Evolutionary conservation across 2,329 filamentous ascomycete species (phyloP).

Genomic region (Fusarium staphyleae): DNA sequence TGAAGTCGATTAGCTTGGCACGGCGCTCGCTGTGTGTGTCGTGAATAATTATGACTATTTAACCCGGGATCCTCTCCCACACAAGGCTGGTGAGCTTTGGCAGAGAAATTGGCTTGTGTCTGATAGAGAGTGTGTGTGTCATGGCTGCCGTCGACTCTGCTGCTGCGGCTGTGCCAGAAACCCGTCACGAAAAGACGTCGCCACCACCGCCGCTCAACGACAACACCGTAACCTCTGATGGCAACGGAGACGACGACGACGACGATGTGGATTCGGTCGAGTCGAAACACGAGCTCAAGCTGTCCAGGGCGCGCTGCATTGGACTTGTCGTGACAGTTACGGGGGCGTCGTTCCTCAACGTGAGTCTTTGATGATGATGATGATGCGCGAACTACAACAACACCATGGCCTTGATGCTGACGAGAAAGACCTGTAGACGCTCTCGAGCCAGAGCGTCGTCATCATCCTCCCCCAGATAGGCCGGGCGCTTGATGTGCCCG

Average conservation of each 20-base stretch:
- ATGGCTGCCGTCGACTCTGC: no score
- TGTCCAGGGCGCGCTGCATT: conserved; percentile 61
- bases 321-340: conserved; percentile 62
- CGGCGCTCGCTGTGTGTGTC: background rate
- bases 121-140: no score
- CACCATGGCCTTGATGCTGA: no score
- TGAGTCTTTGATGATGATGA: no score
- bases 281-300: conserved; percentile 42
- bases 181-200: conserved; percentile 16
- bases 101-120: no score
- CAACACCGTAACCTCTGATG: background rate
- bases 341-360: conserved; percentile 64
- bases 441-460: conserved; percentile 41
- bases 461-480: conserved; percentile 64
- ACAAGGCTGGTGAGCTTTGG: no score
- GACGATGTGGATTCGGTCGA: conserved; percentile 28
- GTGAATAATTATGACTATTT: conserved; percentile 10
- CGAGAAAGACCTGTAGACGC: conserved; percentile 32
- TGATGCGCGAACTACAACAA: no score
- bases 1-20: conserved; percentile 18
- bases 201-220: conserved; percentile 2
- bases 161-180: conserved; percentile 3
- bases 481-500: conserved; percentile 61
- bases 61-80: conserved; percentile 13
- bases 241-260: conserved; percentile 1